These are phyloP conservation scores for Fusarium citri DNA, from an alignment of 2,329 filamentous ascomycete genomes.

Conservation along the genomic window DNA sequence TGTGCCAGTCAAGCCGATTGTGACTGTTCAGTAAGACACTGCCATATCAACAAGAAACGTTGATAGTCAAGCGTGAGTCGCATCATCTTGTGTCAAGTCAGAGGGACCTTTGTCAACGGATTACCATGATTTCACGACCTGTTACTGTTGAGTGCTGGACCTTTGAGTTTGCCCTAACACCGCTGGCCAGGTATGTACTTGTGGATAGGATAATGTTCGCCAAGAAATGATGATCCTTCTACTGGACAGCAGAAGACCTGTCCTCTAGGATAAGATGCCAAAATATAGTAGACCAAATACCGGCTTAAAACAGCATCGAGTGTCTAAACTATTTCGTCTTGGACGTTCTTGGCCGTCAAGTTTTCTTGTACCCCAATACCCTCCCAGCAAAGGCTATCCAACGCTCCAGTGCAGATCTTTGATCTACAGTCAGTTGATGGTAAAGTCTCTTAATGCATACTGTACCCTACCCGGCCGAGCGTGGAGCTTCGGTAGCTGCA, in stretches of 20 bases:
- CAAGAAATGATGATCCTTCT: neutral
- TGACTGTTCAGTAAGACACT: neutral
- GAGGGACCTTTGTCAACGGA: neutral
- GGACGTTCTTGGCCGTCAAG: neutral
- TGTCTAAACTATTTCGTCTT: neutral
- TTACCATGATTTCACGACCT: neutral
- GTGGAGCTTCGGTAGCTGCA: conserved; percentile 10
- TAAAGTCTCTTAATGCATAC: neutral
- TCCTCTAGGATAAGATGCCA: neutral
- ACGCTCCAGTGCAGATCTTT: conserved; percentile 1
- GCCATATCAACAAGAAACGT: neutral
- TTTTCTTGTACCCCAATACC: neutral
- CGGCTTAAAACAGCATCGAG: neutral
- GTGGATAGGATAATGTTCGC: neutral
- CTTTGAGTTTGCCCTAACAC: conserved; percentile 22
- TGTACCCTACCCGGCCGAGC: neutral
- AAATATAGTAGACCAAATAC: neutral
- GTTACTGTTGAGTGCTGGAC: neutral
- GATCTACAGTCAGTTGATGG: neutral
- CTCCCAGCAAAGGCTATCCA: neutral
- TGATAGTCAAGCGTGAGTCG: neutral
- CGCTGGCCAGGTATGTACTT: neutral
- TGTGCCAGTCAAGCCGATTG: neutral
- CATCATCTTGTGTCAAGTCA: neutral
- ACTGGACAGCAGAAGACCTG: neutral